phyloP scores from a whole-genome alignment of 1,284 basidiomycete genomes.

The Ceratobasidium sp. region DNA sequence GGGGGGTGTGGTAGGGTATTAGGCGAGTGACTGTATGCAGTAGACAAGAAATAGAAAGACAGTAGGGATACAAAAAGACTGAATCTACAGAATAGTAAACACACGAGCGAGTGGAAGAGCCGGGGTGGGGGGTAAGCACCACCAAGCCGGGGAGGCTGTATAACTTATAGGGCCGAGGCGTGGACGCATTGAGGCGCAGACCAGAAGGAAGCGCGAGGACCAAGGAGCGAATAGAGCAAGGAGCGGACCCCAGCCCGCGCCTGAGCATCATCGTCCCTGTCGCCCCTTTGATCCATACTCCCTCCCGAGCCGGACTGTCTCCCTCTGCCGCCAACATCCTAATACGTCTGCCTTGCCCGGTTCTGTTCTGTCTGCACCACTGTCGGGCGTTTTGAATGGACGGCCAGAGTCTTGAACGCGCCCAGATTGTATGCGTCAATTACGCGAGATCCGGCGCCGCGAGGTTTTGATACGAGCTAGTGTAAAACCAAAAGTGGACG shows the following conservation, averaged over 20 bases:
- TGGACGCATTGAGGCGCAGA: constrained; percentile 16
- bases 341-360: no score
- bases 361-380: no score
- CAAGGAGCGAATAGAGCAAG: no score
- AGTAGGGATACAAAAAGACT: no score
- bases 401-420: neutral
- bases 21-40: no score
- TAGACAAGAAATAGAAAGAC: no score
- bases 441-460: constrained; percentile 27
- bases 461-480: constrained; percentile 12
- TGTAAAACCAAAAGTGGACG: constrained; percentile 5
- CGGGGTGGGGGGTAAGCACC: neutral
- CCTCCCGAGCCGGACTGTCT: no score
- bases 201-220: no score
- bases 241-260: neutral
- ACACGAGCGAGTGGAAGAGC: neutral
- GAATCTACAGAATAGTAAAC: neutral
- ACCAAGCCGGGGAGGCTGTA: neutral
- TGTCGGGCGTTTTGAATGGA: neutral
- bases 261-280: constrained; percentile 3
- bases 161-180: constrained; percentile 6
- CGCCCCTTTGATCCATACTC: no score
- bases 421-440: neutral
- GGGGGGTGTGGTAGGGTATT: no score
- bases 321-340: neutral